These are phyloP conservation scores for Elaeis oleifera DNA, from an alignment of 202 grass and related monocot genomes.

Conservation along the genomic window DNA sequence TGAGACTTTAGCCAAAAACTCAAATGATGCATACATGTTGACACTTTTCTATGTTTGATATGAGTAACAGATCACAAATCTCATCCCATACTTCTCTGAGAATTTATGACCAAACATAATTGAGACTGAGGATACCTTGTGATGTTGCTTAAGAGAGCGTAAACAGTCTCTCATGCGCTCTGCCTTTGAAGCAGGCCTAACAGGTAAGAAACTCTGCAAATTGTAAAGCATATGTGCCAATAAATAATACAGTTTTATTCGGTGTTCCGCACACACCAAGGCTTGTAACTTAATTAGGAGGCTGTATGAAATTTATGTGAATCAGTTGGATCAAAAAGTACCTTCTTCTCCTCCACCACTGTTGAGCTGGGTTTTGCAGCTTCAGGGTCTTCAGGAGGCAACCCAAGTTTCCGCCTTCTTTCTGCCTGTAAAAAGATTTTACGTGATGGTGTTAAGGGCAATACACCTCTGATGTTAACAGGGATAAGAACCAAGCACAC, in stretches of 20 bases:
- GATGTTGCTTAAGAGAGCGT: slow-evolving; percentile 77
- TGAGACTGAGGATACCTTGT: slow-evolving; percentile 41
- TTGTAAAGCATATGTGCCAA: slow-evolving; percentile 1
- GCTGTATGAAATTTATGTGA: background rate
- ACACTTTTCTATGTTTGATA: no score
- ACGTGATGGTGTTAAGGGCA: no score
- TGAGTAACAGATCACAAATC: no score
- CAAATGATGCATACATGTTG: no score
- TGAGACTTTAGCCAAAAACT: no score
- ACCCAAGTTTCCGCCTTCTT: slow-evolving; percentile 83
- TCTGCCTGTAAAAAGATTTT: slow-evolving; percentile 47
- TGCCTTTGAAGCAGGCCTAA: slow-evolving; percentile 67
- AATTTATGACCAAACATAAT: background rate
- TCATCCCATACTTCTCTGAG: no score
- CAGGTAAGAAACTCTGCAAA: slow-evolving; percentile 53
- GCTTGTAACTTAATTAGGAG: slow-evolving; percentile 4
- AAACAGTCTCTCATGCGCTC: slow-evolving; percentile 91
- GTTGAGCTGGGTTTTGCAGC: slow-evolving; percentile 52
- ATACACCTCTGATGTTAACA: no score
- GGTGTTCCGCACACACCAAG: background rate
- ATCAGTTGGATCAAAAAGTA: slow-evolving; percentile 9
- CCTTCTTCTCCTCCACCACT: slow-evolving; percentile 76
- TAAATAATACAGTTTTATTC: background rate
- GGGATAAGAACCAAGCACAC: no score
- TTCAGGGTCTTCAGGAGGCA: slow-evolving; percentile 59